phyloP scores from a whole-genome alignment of 1,284 basidiomycete species.

The Lentinus polychrous region DNA sequence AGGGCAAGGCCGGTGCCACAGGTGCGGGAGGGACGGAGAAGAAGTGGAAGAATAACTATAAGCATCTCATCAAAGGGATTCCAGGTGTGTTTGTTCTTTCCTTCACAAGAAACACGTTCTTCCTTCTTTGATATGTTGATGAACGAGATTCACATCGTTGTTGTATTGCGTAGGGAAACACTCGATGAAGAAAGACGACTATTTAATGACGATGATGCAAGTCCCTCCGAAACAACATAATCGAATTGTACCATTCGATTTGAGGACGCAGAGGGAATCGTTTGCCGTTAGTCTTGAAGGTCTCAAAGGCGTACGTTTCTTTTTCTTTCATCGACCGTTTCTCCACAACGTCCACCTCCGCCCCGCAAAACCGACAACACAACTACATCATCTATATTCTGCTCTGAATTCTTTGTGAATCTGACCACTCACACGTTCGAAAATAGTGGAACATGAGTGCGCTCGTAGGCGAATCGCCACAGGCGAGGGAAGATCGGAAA shows the following conservation, averaged over 20 bases:
- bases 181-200: slow-evolving; percentile 77
- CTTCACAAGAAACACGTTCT: slow-evolving; percentile 3
- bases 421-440: slow-evolving; percentile 7
- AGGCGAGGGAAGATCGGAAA: slow-evolving; percentile 73
- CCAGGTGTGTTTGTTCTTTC: slow-evolving; percentile 46
- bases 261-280: slow-evolving; percentile 60
- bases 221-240: slow-evolving; percentile 67
- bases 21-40: slow-evolving; percentile 41
- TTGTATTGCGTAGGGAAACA: slow-evolving; percentile 51
- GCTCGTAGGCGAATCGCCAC: slow-evolving; percentile 61
- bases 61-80: slow-evolving; percentile 67
- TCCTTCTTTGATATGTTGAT: slow-evolving; percentile 7
- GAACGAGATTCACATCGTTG: background rate
- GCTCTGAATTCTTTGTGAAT: background rate
- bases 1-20: slow-evolving; percentile 15
- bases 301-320: slow-evolving; percentile 60
- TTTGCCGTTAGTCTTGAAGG: slow-evolving; percentile 69
- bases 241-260: slow-evolving; percentile 58
- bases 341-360: background rate
- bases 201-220: slow-evolving; percentile 56
- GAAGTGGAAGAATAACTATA: slow-evolving; percentile 74
- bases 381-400: background rate
- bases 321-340: slow-evolving; percentile 13
- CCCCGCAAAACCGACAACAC: background rate
- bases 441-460: slow-evolving; percentile 64